phyloP scores from a whole-genome alignment of 129 eudicot species.

The Flaveria bidentis region DNA sequence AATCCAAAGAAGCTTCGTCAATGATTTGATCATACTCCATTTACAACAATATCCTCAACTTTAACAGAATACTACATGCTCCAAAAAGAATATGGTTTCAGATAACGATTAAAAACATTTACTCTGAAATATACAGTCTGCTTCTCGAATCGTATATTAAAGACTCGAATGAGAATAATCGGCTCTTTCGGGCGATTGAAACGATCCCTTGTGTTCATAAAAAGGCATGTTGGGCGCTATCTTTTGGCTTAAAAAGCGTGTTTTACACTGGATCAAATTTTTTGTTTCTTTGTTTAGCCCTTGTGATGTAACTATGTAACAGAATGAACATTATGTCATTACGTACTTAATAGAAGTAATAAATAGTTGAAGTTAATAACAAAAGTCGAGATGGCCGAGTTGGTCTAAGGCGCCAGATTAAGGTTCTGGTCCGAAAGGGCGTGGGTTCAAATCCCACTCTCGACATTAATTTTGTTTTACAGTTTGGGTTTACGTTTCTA shows the following conservation, averaged over 20 bases:
- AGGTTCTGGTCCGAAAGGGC: slow-evolving; percentile 99
- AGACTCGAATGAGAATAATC: slow-evolving; percentile 56
- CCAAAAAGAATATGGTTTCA: slow-evolving; percentile 37
- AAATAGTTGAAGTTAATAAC: fast-evolving
- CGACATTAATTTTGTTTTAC: slow-evolving; percentile 35
- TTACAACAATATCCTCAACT: background rate
- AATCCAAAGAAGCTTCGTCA: no score
- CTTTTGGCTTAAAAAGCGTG: slow-evolving; percentile 74
- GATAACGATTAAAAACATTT: slow-evolving; percentile 76
- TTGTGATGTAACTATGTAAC: no score
- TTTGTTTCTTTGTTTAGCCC: no score
- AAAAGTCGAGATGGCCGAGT: slow-evolving; percentile 86
- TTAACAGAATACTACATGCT: background rate
- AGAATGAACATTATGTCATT: no score
- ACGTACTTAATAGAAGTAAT: no score
- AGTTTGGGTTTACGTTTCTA: background rate
- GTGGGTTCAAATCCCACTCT: slow-evolving; percentile 96
- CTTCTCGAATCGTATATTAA: slow-evolving; percentile 59
- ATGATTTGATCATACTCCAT: no score
- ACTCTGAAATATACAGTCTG: slow-evolving; percentile 74
- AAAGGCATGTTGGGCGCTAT: slow-evolving; percentile 80
- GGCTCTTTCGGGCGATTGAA: slow-evolving; percentile 62
- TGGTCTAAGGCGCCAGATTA: slow-evolving; percentile 99
- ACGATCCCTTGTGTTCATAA: slow-evolving; percentile 59
- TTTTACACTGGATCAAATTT: no score